These are phyloP conservation scores for Dryas integrifolia DNA, from an alignment of 331 rosid genomes.

Conservation along the genomic window DNA sequence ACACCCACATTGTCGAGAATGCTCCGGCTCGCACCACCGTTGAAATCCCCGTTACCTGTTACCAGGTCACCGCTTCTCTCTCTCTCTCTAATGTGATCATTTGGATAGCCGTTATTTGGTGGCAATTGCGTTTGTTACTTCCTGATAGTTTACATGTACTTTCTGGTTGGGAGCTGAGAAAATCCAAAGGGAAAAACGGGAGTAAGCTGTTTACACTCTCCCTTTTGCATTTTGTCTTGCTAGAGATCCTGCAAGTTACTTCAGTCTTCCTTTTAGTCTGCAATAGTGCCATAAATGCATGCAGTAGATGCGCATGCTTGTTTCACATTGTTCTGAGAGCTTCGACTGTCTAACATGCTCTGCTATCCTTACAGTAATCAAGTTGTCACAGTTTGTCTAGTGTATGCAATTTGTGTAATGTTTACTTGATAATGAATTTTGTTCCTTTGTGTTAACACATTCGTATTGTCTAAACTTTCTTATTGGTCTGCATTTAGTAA, in stretches of 20 bases:
- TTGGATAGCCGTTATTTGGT: not conserved
- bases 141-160: not conserved
- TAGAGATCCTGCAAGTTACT: not conserved
- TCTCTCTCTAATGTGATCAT: not conserved
- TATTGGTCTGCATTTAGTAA: constrained; percentile 24
- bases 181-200: not conserved
- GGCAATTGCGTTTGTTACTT: not conserved
- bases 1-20: constrained; percentile 43
- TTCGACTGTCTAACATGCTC: not conserved
- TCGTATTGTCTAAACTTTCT: not conserved
- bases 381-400: not conserved
- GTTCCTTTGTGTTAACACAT: not conserved
- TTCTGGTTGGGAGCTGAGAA: not conserved
- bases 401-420: not conserved
- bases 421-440: not conserved
- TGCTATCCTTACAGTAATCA: not conserved
- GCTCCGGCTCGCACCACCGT: constrained; percentile 34
- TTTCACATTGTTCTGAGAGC: not conserved
- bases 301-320: not conserved
- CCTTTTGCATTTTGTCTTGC: not conserved
- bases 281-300: not conserved
- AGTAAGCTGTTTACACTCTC: not conserved
- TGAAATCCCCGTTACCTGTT: constrained; percentile 84
- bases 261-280: not conserved
- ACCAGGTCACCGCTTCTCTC: constrained; percentile 55